Conservation (phyloP, 148 eudicot species). For the Vaccinium corymbosum region DNA sequence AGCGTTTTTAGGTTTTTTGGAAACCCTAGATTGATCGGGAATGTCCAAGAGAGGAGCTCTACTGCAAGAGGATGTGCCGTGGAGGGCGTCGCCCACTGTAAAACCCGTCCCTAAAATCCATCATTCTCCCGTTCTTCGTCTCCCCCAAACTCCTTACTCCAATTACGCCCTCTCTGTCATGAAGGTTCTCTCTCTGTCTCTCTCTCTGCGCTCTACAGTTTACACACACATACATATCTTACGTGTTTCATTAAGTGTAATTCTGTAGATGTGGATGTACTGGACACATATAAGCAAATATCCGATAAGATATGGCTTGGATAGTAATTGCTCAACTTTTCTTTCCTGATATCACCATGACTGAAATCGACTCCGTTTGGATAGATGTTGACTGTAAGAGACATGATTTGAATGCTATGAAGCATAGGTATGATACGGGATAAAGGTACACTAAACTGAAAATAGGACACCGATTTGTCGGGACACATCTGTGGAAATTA, state of each 20-base stretch:
- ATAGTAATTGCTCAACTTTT: neutral
- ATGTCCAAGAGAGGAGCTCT: slow-evolving; percentile 58
- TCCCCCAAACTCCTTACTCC: slow-evolving; percentile 53
- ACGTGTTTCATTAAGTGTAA: too few relatives aligned
- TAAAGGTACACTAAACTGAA: neutral
- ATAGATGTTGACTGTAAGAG: neutral
- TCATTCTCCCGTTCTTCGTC: slow-evolving; percentile 64
- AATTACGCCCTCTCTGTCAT: slow-evolving; percentile 63
- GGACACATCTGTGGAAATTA: neutral
- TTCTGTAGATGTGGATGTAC: neutral
- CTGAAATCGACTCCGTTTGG: neutral
- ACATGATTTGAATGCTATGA: neutral
- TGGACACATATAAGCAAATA: neutral
- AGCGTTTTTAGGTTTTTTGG: neutral
- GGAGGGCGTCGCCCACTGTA: slow-evolving; percentile 58
- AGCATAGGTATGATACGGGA: neutral
- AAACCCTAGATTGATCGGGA: neutral
- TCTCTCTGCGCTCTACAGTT: neutral
- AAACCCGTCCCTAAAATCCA: slow-evolving; percentile 87
- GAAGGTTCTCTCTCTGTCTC: slow-evolving; percentile 41
- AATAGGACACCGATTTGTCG: neutral
- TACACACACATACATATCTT: neutral
- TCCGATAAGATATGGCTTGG: neutral
- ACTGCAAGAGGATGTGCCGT: slow-evolving; percentile 66
- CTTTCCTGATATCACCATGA: neutral